Conservation (phyloP, 352 stramenopile genomes). For the Globisporangium megalacanthum region DNA sequence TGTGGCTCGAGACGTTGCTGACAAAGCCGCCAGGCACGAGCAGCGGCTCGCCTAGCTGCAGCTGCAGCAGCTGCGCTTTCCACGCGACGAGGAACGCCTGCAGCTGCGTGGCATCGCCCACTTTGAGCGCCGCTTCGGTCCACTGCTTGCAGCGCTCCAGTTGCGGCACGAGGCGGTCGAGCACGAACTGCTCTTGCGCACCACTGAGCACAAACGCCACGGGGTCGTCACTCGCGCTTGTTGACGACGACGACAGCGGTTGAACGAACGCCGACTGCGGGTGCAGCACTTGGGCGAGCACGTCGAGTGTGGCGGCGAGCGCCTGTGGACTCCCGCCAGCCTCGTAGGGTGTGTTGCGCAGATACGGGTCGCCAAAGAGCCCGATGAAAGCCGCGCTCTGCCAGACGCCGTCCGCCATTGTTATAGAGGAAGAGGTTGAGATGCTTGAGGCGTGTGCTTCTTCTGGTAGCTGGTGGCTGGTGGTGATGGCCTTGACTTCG, state of each 20-base stretch:
- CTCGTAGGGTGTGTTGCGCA: conserved; percentile 75
- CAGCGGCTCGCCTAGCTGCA: conserved; percentile 40
- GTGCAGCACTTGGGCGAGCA: conserved; percentile 35
- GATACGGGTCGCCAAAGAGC: conserved; percentile 74
- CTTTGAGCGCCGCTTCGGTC: conserved; percentile 49
- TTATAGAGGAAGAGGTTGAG: neutral
- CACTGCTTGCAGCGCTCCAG: conserved; percentile 44
- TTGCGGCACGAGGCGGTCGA: conserved; percentile 44
- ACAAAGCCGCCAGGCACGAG: conserved; percentile 77
- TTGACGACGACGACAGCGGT: neutral
- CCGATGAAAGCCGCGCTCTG: conserved; percentile 60
- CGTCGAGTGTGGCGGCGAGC: conserved; percentile 40
- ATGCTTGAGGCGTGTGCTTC: neutral
- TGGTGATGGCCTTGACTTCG: conserved; percentile 13
- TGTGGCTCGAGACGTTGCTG: conserved; percentile 63
- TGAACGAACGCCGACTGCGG: conserved; percentile 12
- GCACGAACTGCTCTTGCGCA: conserved; percentile 46
- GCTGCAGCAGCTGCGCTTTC: conserved; percentile 42
- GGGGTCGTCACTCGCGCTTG: conserved; percentile 14
- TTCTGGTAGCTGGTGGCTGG: neutral
- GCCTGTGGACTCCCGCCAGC: conserved; percentile 64
- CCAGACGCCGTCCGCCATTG: conserved; percentile 41
- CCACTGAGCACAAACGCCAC: conserved; percentile 45
- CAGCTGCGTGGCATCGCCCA: conserved; percentile 58
- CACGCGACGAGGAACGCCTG: conserved; percentile 64